Base-by-base conservation (phyloP, 495 filamentous ascomycete species). In the Friedmanniomyces simplex region DNA sequence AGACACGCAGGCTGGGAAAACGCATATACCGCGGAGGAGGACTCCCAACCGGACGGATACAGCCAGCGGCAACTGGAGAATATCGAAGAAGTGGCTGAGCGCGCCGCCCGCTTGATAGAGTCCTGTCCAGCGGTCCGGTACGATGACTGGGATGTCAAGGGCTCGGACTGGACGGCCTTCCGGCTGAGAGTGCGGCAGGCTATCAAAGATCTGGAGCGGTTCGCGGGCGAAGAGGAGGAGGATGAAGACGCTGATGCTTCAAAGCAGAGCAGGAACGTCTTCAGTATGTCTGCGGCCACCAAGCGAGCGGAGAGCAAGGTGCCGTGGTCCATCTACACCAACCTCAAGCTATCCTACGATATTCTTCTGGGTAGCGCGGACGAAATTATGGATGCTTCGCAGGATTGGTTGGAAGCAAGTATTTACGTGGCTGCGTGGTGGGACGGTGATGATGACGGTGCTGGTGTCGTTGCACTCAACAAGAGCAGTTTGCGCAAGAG, bases 331-430 rank as follows among this genome's bases (percentile, higher is more conserved):
- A 82, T 96, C 18, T 95, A 91, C 62, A 80, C 91, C 57, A 89
- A 81, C 59, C 71, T 96, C 30, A 78, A 82, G 45, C 76, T 79
- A 13, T 69, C 95, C 12, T 95, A 95, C 64, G 82, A 81, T 16
- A 81, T 89, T 36, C 70, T 93, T 8, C 79, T 89, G 1, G 90
- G 91, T 21, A 77, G 83, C 46, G 70, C 78, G 12, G 72, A 77
- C 11, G 82, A 87, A 13, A 87, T 95, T 59, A 73, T 90, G 36
- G 76, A 78, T 32, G 72, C 77, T 47, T 76, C 88, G 11, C 78
- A 86, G 62, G 88, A 93, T 68, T 96, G 89, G 90, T 77, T 89
- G 46, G 91, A 96, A 70, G 89, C 88, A 0, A 84, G 85, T 1
- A 70, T 94, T 49, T 84, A 82, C 3, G 70, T 95, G 46, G 85